Percentiles rank a stretch among this genome's conserved stretches.
These are phyloP conservation scores for Condylostoma magnum DNA, from an alignment of 169 alveolate genomes.

Conservation along the genomic window DNA sequence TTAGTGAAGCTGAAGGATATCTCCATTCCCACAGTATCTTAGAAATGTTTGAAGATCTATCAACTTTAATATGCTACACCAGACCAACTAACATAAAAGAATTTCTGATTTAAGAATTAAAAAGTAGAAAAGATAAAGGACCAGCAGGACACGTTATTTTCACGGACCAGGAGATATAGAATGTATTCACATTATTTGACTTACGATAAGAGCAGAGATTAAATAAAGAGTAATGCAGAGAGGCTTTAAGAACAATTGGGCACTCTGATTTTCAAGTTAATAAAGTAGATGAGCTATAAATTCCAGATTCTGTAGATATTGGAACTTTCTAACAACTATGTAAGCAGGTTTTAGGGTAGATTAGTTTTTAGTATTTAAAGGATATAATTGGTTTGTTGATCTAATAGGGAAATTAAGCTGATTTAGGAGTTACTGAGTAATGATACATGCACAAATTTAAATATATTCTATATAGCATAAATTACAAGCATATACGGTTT, in stretches of 20 bases:
- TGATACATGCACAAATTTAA: too few relatives aligned
- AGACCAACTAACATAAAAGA: constrained; percentile 24
- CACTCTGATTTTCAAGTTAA: constrained; percentile 17
- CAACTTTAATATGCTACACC: constrained; percentile 4
- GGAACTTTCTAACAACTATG: not conserved
- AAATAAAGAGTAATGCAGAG: constrained; percentile 29
- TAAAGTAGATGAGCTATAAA: constrained; percentile 8
- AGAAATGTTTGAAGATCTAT: constrained; percentile 32
- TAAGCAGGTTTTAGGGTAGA: constrained; percentile 11
- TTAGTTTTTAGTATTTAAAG: too few relatives aligned
- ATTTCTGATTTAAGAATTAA: constrained; percentile 18
- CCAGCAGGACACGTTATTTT: constrained; percentile 28
- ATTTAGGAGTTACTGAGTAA: too few relatives aligned
- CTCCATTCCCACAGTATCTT: constrained; percentile 7
- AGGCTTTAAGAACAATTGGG: constrained; percentile 25
- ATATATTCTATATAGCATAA: too few relatives aligned
- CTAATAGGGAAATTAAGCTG: too few relatives aligned
- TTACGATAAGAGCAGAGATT: not conserved
- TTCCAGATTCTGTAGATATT: constrained; percentile 18
- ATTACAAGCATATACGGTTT: too few relatives aligned
- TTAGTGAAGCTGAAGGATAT: constrained; percentile 19
- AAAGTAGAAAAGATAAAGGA: constrained; percentile 17
- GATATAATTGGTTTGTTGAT: too few relatives aligned
- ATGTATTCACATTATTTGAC: constrained; percentile 24
- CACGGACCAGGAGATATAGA: constrained; percentile 23